These are phyloP conservation scores for Oryza meyeriana DNA, from an alignment of 176 grass and related monocot genomes.

Conservation along the genomic window DNA sequence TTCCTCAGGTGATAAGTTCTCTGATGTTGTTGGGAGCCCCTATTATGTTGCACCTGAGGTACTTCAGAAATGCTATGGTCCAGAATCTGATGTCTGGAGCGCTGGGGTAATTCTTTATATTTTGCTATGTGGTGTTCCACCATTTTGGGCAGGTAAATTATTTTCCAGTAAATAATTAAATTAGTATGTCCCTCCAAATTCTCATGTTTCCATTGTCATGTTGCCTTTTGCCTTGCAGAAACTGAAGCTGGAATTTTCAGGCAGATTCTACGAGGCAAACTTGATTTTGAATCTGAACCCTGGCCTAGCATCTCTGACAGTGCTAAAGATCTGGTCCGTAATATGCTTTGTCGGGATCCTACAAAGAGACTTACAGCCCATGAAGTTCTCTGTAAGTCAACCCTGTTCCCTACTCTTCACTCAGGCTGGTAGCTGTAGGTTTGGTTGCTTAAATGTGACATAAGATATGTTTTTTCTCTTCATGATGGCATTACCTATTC, in stretches of 20 bases:
- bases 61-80: constrained; percentile 92
- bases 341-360: constrained; percentile 92
- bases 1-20: constrained; percentile 76
- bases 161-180: constrained; percentile 9
- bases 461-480: constrained; percentile 13
- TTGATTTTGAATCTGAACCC: constrained; percentile 98
- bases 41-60: constrained; percentile 99
- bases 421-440: neutral
- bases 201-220: constrained; percentile 7
- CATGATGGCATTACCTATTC: constrained; percentile 28
- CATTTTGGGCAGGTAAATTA: constrained; percentile 92
- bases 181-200: constrained; percentile 11
- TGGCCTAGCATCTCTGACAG: constrained; percentile 94
- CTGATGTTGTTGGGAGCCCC: constrained; percentile 96
- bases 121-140: constrained; percentile 95
- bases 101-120: constrained; percentile 98
- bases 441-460: neutral
- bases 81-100: constrained; percentile 99
- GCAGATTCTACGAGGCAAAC: constrained; percentile 85
- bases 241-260: constrained; percentile 98
- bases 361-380: constrained; percentile 72
- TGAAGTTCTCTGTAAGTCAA: constrained; percentile 93
- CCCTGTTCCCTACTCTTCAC: neutral
- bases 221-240: constrained; percentile 64
- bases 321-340: constrained; percentile 89